Conservation (phyloP, 2,329 filamentous ascomycete species). For the Aspergillus spinulosporus region DNA sequence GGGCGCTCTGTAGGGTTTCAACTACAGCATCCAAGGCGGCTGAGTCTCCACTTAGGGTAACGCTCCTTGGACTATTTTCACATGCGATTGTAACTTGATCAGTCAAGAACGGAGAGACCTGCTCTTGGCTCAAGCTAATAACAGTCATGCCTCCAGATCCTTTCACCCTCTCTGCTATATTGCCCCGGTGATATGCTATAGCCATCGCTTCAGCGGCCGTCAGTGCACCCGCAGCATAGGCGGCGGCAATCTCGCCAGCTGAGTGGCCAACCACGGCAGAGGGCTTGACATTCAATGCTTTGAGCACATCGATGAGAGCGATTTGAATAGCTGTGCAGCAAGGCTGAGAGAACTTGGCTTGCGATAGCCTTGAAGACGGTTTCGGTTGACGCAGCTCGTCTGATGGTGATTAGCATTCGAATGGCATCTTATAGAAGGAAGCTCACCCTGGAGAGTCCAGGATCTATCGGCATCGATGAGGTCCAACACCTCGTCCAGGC, state of each 20-base stretch:
- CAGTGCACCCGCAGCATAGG: constrained; percentile 7
- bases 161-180: not conserved
- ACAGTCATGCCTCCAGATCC: constrained; percentile 1
- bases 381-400: constrained; percentile 2
- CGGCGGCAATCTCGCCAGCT: constrained; percentile 11
- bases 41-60: not conserved
- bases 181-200: not conserved
- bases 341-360: constrained; percentile 9
- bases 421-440: not conserved
- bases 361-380: not conserved
- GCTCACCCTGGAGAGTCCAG: not conserved
- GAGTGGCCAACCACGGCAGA: constrained; percentile 12
- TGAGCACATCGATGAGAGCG: constrained; percentile 28
- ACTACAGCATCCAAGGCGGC: not conserved
- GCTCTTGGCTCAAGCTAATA: not conserved
- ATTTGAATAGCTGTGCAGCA: constrained; percentile 29
- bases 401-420: not conserved
- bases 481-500: not conserved
- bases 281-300: constrained; percentile 18
- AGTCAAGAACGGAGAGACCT: not conserved
- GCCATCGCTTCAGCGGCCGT: not conserved
- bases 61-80: constrained; percentile 1
- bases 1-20: not conserved
- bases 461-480: not conserved
- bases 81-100: not conserved